Base-by-base conservation (phyloP, 148 eudicot species). In the Salicornia ramosissima region DNA sequence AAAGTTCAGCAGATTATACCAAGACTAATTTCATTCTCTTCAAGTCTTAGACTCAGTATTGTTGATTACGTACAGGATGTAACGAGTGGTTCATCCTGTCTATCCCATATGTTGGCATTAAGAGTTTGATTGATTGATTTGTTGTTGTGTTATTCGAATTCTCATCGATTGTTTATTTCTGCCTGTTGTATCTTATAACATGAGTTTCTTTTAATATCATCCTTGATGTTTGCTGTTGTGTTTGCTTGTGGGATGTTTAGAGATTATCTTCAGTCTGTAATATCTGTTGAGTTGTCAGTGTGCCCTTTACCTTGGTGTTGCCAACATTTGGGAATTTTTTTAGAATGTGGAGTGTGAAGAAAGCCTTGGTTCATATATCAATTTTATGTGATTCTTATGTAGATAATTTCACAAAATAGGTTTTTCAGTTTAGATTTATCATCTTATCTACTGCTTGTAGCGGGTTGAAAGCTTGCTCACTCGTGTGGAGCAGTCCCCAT, bases 401-500 rank as follows among this genome's bases (percentile, higher is more conserved):
- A 25, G 13, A 29, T 11, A 40, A 62, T 58, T 65, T 14, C 19
- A 30, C 19, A 9, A 54, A 28, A 64, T 43, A 25, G 45, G 13
- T 39, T 40, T 28, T 52, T 40, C 66, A 10, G 28, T 28, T 45
- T 59, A 61, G 31, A 64, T 72, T 53, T 30, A 29, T 46, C 7
- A 31, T 62, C 24, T 4, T 33, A 36, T 49, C 65, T 57, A 39
- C 63, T 72, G 57, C 71, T 64, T 75, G 19, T 75, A 95, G 99
- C 82, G 64, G 78, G 82, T 85, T 67, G 99, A 83, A 80, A 75
- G 47, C 53, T 68, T 69, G 36, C 86, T 95, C 9, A 54, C 80
- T n/a, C 66, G 78, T 66, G 96, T 95, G 75, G 97, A 91, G 67
- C 99, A 95, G 71, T 91, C 97, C 24, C 99, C 99, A 36, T 69